Percentiles rank a stretch among this genome's conserved stretches.
Conservation (phyloP, 2,329 filamentous ascomycete genomes). For the Colletotrichum chrysophilum region DNA sequence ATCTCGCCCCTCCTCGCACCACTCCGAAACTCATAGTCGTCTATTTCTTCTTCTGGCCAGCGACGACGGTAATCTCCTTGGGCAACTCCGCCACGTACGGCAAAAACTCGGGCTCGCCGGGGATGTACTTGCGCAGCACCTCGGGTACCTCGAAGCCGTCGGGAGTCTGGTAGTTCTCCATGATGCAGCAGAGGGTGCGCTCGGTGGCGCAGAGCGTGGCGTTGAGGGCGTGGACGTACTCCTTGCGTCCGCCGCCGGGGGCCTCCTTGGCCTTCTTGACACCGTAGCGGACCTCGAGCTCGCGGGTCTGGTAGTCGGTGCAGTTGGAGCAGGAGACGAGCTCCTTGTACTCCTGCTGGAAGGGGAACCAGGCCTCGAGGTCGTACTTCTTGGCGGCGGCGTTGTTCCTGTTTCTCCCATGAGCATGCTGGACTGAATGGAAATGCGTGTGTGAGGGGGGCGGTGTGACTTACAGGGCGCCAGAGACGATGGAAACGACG, state of each 20-base stretch:
- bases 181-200: conserved; percentile 88
- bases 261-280: conserved; percentile 63
- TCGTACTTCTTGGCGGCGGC: conserved; percentile 92
- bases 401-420: conserved; percentile 35
- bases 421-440: neutral
- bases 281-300: conserved; percentile 91
- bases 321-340: conserved; percentile 98
- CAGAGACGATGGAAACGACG: conserved; percentile 93
- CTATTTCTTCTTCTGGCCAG: conserved; percentile 30
- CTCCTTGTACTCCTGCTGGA: conserved; percentile 98
- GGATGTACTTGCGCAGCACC: conserved; percentile 86
- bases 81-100: conserved; percentile 86
- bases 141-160: conserved; percentile 85
- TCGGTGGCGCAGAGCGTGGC: conserved; percentile 90
- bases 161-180: conserved; percentile 96
- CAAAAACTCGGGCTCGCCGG: conserved; percentile 87
- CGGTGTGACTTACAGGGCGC: conserved; percentile 62
- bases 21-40: neutral
- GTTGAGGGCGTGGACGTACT: conserved; percentile 93
- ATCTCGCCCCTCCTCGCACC: conserved; percentile 30
- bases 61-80: conserved; percentile 59
- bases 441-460: neutral
- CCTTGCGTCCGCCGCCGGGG: conserved; percentile 62
- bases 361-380: conserved; percentile 95
- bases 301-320: conserved; percentile 76